A percentile compares a stretch with the other conserved stretches of the same genome.
Conservation (phyloP, 1,284 basidiomycete genomes). For the Microbotryum saponariae region DNA sequence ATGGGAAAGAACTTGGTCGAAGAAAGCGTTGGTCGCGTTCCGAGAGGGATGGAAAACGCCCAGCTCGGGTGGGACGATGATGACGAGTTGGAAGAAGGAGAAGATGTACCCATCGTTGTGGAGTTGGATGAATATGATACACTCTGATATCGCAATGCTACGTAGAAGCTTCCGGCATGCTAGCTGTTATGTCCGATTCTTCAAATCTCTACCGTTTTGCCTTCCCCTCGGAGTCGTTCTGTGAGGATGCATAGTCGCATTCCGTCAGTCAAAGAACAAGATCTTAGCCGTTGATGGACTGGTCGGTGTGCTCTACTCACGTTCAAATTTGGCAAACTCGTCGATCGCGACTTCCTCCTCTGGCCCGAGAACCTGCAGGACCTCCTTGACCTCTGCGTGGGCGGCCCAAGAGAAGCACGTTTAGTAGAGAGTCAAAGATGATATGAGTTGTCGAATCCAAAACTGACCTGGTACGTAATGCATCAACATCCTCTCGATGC, state of each 20-base stretch:
- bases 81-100: constrained; percentile 35
- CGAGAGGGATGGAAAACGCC: not conserved
- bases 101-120: constrained; percentile 35
- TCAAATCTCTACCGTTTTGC: constrained; percentile 28
- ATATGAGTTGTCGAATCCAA: not conserved
- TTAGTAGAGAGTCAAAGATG: not conserved
- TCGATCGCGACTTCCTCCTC: constrained; percentile 81
- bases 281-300: no score
- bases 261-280: no score
- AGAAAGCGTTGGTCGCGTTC: not conserved
- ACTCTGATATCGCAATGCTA: no score
- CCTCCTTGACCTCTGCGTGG: constrained; percentile 77
- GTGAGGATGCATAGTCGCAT: not conserved
- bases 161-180: no score
- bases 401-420: not conserved
- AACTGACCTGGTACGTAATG: constrained; percentile 68
- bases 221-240: constrained; percentile 25
- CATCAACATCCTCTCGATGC: constrained; percentile 97
- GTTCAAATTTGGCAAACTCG: constrained; percentile 87
- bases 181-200: no score
- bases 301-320: not conserved
- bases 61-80: constrained; percentile 29
- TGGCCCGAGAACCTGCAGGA: constrained; percentile 72
- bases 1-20: constrained; percentile 8
- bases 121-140: constrained; percentile 10